Evolutionary conservation across 129 eudicot species (phyloP).

Genomic region (Saposhnikovia divaricata): DNA sequence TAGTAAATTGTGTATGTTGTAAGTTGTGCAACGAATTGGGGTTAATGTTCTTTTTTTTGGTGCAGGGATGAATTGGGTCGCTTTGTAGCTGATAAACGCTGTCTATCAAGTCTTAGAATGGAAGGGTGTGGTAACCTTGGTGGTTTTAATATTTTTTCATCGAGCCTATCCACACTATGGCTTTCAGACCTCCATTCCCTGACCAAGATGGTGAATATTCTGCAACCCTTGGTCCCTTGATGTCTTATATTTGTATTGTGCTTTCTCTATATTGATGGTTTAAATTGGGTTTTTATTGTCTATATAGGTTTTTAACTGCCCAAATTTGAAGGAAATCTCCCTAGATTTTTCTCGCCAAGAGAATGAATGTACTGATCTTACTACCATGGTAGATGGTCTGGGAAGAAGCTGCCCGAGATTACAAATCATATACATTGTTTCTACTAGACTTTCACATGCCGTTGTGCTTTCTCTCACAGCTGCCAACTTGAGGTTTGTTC

Average conservation of each 20-base stretch:
- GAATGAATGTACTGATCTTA: conserved; percentile 69
- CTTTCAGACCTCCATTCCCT: conserved; percentile 89
- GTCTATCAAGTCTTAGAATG: conserved; percentile 74
- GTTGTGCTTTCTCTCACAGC: conserved; percentile 84
- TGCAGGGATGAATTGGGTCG: conserved; percentile 93
- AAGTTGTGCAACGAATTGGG: background rate
- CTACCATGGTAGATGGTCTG: conserved; percentile 53
- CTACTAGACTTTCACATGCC: conserved; percentile 59
- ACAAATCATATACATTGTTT: conserved; percentile 79
- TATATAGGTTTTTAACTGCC: conserved; percentile 72
- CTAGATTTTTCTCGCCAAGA: conserved; percentile 76
- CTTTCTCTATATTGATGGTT: background rate
- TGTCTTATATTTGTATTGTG: background rate
- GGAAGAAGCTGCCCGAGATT: conserved; percentile 77
- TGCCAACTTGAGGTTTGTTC: conserved; percentile 65
- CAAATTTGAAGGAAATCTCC: conserved; percentile 73
- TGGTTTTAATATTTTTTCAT: conserved; percentile 53
- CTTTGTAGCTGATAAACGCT: conserved; percentile 72
- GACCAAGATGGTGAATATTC: conserved; percentile 58
- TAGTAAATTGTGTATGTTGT: background rate
- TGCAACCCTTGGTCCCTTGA: background rate
- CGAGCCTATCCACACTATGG: conserved; percentile 72
- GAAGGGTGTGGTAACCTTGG: conserved; percentile 88
- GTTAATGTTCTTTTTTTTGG: background rate
- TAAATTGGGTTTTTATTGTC: conserved; percentile 1